Percentiles rank a stretch among this genome's conserved stretches.
Conservation (phyloP, 2,329 filamentous ascomycete species). For the Orbilia oligospora region DNA sequence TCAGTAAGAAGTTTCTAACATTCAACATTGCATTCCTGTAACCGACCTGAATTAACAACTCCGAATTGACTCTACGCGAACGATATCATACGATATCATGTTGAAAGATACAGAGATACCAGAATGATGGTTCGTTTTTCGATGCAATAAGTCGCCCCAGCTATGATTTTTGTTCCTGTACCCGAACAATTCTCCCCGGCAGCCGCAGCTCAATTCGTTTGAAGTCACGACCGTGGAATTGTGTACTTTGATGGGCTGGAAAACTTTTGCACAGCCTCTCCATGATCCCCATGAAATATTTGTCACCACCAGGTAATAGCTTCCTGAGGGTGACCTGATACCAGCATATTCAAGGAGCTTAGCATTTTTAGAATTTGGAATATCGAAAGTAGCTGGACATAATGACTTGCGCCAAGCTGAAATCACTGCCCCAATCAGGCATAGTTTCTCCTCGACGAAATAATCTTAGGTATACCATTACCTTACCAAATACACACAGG, state of each 20-base stretch:
- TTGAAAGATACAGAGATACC: too few relatives aligned
- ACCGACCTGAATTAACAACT: too few relatives aligned
- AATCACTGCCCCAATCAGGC: slow-evolving; percentile 41
- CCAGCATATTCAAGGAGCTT: slow-evolving; percentile 39
- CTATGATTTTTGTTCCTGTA: too few relatives aligned
- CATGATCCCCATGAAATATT: slow-evolving; percentile 19
- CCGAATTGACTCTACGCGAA: not conserved
- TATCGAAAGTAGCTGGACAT: slow-evolving; percentile 24
- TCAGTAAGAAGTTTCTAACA: not conserved
- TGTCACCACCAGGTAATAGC: slow-evolving; percentile 20
- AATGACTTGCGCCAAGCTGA: slow-evolving; percentile 59
- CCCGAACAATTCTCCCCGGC: too few relatives aligned
- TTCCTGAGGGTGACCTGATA: slow-evolving; percentile 47
- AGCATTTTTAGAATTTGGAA: slow-evolving; percentile 58
- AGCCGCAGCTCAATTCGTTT: not conserved
- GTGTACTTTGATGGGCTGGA: not conserved
- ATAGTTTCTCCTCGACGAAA: slow-evolving; percentile 13
- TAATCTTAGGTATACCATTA: slow-evolving; percentile 21
- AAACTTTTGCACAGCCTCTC: slow-evolving; percentile 30
- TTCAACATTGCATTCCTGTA: too few relatives aligned
- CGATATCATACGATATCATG: not conserved
- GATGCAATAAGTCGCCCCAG: too few relatives aligned
- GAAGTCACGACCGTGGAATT: not conserved
- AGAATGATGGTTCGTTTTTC: too few relatives aligned
- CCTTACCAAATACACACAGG: not conserved